A percentile compares a stretch with the other conserved stretches of the same genome.
These are phyloP conservation scores for Nemania abortiva DNA, from an alignment of 2,329 filamentous ascomycete species.

Conservation along the genomic window DNA sequence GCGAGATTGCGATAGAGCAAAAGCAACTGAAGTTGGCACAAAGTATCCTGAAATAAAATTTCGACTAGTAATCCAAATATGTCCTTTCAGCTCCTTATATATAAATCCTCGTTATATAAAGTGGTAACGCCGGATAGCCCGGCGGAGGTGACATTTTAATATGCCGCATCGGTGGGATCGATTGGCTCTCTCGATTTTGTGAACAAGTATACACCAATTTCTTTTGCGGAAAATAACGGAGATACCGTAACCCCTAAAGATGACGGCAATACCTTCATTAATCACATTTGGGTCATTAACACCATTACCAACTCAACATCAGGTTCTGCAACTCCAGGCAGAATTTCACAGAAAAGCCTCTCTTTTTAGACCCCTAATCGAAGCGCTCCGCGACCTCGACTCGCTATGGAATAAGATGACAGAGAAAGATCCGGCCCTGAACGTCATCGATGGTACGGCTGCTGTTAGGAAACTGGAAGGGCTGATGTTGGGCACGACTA, in stretches of 20 bases:
- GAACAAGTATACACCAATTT: too few relatives aligned
- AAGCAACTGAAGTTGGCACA: too few relatives aligned
- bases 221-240: too few relatives aligned
- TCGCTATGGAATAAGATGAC: slow-evolving; percentile 14
- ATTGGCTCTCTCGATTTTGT: too few relatives aligned
- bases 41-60: too few relatives aligned
- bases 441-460: slow-evolving; percentile 8
- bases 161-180: too few relatives aligned
- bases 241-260: background rate
- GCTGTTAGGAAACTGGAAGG: slow-evolving; percentile 6
- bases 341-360: slow-evolving; percentile 11
- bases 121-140: too few relatives aligned
- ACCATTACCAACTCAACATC: slow-evolving; percentile 19
- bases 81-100: too few relatives aligned
- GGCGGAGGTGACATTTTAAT: too few relatives aligned
- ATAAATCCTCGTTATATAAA: too few relatives aligned
- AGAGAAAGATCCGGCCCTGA: slow-evolving; percentile 2
- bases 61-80: too few relatives aligned
- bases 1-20: too few relatives aligned
- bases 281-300: slow-evolving; percentile 20
- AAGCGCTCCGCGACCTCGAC: slow-evolving; percentile 17
- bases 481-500: slow-evolving; percentile 1
- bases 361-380: slow-evolving; percentile 12
- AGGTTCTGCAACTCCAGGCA: slow-evolving; percentile 19
- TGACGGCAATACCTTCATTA: slow-evolving; percentile 14